A percentile compares a stretch with the other conserved stretches of the same genome.
These are phyloP conservation scores for Umbellularia californica DNA, from an alignment of 164 flowering plant species.

Conservation along the genomic window DNA sequence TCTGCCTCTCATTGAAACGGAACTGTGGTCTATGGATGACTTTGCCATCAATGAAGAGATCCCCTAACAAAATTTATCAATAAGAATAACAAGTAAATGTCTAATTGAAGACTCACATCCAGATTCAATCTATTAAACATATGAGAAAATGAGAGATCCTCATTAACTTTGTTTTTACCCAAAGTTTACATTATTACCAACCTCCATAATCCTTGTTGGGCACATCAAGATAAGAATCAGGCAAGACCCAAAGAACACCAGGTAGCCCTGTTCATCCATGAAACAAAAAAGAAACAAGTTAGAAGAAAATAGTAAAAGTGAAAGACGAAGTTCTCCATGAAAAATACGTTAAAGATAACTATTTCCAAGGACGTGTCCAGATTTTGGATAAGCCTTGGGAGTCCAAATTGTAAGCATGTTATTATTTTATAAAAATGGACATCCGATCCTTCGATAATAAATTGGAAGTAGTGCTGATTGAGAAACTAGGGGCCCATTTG, in stretches of 20 bases:
- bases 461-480: too few species aligned
- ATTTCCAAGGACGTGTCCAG: too few species aligned
- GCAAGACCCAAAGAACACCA: slow-evolving; percentile 94
- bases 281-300: slow-evolving; percentile 6
- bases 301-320: neutral
- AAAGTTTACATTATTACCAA: slow-evolving; percentile 9
- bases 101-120: neutral
- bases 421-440: too few species aligned
- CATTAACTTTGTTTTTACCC: neutral
- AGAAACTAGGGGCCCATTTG: too few species aligned
- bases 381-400: neutral
- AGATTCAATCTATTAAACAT: neutral
- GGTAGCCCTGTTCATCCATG: slow-evolving; percentile 49
- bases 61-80: slow-evolving; percentile 43
- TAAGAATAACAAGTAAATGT: neutral
- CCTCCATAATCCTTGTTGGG: slow-evolving; percentile 99
- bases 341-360: neutral
- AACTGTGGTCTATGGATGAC: slow-evolving; percentile 92
- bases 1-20: slow-evolving; percentile 52
- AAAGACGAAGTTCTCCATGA: neutral
- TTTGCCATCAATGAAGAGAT: slow-evolving; percentile 83
- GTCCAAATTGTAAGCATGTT: neutral
- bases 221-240: slow-evolving; percentile 96
- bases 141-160: neutral
- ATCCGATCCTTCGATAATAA: too few species aligned